Conservation (phyloP, 2,329 filamentous ascomycete genomes). For the Westerdykella sp. region DNA sequence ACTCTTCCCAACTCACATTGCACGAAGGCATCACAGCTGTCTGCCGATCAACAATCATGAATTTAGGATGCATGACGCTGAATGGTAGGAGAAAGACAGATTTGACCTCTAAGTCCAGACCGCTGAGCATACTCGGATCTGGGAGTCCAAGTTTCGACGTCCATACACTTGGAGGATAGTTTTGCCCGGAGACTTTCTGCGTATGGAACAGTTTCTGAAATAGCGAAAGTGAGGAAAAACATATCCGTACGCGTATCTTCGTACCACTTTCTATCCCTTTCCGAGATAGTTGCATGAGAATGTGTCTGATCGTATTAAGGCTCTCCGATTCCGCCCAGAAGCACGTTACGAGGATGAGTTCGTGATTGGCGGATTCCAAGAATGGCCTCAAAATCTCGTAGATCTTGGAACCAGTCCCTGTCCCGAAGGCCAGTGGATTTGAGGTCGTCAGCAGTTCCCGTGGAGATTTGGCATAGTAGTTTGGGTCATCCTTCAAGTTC, state of each 20-base stretch:
- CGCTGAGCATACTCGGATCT: constrained; percentile 45
- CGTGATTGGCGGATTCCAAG: constrained; percentile 54
- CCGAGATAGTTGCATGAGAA: constrained; percentile 55
- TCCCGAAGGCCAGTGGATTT: constrained; percentile 32
- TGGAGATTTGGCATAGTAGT: constrained; percentile 36
- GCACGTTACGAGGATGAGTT: constrained; percentile 72
- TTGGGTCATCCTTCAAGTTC: constrained; percentile 31
- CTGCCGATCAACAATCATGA: constrained; percentile 64
- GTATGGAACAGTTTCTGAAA: constrained; percentile 72
- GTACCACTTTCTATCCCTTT: constrained; percentile 32
- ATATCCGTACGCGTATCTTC: constrained; percentile 60
- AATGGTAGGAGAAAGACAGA: constrained; percentile 74
- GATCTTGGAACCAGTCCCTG: constrained; percentile 42
- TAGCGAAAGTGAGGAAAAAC: constrained; percentile 67
- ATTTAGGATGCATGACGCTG: constrained; percentile 85
- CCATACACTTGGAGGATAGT: constrained; percentile 59
- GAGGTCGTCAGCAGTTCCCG: constrained; percentile 31
- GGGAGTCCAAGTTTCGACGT: constrained; percentile 58
- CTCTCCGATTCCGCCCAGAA: constrained; percentile 70
- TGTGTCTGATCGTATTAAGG: constrained; percentile 50
- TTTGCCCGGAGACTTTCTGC: constrained; percentile 54
- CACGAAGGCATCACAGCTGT: constrained; percentile 68
- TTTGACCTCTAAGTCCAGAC: constrained; percentile 65
- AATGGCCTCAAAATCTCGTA: constrained; percentile 52
- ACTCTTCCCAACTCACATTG: constrained; percentile 82